Percentiles rank a stretch among this genome's conserved stretches.
Evolutionary conservation across 179 eudicot species (phyloP).

Genomic region (Dionaea muscipula): DNA sequence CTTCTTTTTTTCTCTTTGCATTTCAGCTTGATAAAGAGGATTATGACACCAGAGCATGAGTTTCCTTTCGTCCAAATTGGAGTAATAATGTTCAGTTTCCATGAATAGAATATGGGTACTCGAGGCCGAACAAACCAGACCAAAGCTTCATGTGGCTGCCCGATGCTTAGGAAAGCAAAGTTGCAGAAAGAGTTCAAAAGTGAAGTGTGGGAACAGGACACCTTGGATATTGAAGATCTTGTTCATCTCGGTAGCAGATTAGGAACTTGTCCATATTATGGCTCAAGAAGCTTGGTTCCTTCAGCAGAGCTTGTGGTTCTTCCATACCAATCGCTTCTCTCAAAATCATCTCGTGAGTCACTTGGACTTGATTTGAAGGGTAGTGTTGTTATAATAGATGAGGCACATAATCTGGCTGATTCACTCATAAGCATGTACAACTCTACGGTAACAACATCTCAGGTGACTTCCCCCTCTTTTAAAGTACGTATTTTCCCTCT

Average conservation of each 20-base stretch:
- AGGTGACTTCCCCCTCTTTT: constrained; percentile 33
- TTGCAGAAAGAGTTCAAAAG: constrained; percentile 48
- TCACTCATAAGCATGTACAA: constrained; percentile 90
- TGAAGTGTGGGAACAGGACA: constrained; percentile 44
- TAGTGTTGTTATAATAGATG: constrained; percentile 69
- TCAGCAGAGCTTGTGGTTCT: constrained; percentile 81
- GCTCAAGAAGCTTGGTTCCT: constrained; percentile 68
- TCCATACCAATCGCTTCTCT: constrained; percentile 87
- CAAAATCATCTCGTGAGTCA: constrained; percentile 87
- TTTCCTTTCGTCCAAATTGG: neutral
- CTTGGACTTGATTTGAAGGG: constrained; percentile 71
- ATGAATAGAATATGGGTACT: constrained; percentile 46
- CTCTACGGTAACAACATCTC: constrained; percentile 50
- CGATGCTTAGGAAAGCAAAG: constrained; percentile 66
- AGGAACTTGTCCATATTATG: constrained; percentile 92
- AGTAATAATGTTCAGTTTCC: neutral
- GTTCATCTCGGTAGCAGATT: constrained; percentile 56
- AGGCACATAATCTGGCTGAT: constrained; percentile 96
- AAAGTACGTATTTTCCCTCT: neutral
- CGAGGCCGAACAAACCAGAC: constrained; percentile 41
- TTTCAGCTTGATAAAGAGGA: neutral
- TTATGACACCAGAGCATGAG: neutral
- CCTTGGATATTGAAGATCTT: constrained; percentile 85
- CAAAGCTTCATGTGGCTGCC: constrained; percentile 71
- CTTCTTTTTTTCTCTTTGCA: neutral